phyloP scores from a whole-genome alignment of 1,284 basidiomycete species.

The Irpex lacteus region DNA sequence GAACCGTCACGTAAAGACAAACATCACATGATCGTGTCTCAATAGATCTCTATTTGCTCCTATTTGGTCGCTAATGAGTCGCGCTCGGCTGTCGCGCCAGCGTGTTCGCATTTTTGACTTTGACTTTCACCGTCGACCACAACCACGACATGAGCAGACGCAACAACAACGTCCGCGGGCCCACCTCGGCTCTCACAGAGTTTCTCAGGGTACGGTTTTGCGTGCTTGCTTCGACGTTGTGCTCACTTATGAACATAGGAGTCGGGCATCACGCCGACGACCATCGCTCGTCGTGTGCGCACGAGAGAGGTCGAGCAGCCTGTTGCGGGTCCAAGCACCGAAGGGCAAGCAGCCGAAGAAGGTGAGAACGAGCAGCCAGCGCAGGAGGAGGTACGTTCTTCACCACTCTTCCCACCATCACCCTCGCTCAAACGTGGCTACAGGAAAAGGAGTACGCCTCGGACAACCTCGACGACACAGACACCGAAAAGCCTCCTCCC shows the following conservation, averaged over 20 bases:
- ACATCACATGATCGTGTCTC: slow-evolving; percentile 1
- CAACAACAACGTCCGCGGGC: slow-evolving; percentile 72
- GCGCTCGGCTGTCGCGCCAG: not conserved
- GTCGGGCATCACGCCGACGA: slow-evolving; percentile 73
- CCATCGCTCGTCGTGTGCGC: slow-evolving; percentile 57
- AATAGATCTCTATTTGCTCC: slow-evolving; percentile 1
- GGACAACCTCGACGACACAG: slow-evolving; percentile 68
- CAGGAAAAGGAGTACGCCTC: slow-evolving; percentile 54
- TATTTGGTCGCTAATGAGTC: slow-evolving; percentile 13
- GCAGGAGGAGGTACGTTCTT: not conserved
- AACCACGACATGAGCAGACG: slow-evolving; percentile 30
- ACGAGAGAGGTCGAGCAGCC: slow-evolving; percentile 38
- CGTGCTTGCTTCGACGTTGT: slow-evolving; percentile 1
- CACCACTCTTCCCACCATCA: not conserved
- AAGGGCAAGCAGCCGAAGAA: slow-evolving; percentile 17
- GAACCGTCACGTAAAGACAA: not conserved
- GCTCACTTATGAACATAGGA: slow-evolving; percentile 44
- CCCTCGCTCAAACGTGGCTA: not conserved
- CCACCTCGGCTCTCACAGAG: slow-evolving; percentile 89
- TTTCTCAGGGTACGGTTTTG: slow-evolving; percentile 71
- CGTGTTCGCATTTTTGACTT: not conserved
- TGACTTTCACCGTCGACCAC: not conserved
- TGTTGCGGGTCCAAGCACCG: slow-evolving; percentile 48
- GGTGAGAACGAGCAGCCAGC: slow-evolving; percentile 18
- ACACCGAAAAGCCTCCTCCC: slow-evolving; percentile 33